Evolutionary conservation across 1,284 basidiomycete genomes (phyloP), one percentile per base, ranked within the genome.

Genomic region (Naganishia cerealis): DNA sequence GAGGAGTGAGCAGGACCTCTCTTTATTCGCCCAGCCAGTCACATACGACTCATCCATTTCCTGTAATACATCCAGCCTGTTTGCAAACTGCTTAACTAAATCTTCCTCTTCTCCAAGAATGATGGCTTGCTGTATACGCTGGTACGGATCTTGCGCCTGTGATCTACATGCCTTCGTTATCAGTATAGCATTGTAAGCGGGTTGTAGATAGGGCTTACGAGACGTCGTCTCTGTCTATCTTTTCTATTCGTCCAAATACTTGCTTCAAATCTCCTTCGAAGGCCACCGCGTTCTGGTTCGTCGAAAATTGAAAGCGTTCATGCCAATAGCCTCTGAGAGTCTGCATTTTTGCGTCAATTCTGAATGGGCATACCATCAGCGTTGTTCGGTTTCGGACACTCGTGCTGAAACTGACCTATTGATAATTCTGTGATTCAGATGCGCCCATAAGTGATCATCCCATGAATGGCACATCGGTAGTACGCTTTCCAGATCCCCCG

Each of bases 401-500:
- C 21, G 52, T 1, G 18, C 40, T 39, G 5, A 26, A n/a, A 12
- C 72, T n/a, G 18, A 73, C 55, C 78, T 70, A 18, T 72, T 87
- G 78, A 98, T 94, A 72, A 92, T 90, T 39, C 92, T 83, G 55
- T 93, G 84, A 74, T 89, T 89, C 67, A 95, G 84, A 72, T 92
- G 88, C 0, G 91, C 92, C 96, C 95, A 99, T 0, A 98, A 84
- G 72, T 93, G 87, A 76, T 99, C 95, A 77, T 94, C 90, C 94
- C 94, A 99, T 33, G 88, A 90, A 42, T 88, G 82, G 75, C 92
- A 94, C 4, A 90, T 88, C 0, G 88, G 85, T 2, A 85, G 75
- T 12, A 98, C 87, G 8, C 92, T 84, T 7, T 83, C 83, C 0
- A 91, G 86, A 5, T 95, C 93, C 3, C 94, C 94, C 0, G 89